Conservation (phyloP, 2,329 filamentous ascomycete genomes). For the Trichophyton equinum region DNA sequence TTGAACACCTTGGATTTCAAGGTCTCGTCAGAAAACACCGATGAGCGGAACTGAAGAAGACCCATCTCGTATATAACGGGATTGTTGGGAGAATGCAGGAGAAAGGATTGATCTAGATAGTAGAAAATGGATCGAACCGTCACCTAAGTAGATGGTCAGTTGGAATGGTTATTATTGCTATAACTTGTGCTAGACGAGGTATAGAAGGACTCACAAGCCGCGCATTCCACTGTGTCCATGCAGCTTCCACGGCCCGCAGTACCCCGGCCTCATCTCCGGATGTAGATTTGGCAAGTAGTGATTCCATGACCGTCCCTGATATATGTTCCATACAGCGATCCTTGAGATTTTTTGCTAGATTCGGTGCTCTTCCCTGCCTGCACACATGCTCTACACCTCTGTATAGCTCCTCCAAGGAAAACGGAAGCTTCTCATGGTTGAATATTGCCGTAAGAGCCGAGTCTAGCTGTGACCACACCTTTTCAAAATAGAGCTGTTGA, state of each 20-base stretch:
- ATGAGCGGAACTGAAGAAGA: conserved; percentile 58
- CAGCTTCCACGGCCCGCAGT: conserved; percentile 46
- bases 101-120: conserved; percentile 81
- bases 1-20: conserved; percentile 45
- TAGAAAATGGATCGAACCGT: conserved; percentile 81
- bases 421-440: conserved; percentile 45
- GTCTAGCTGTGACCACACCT: conserved; percentile 62
- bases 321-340: conserved; percentile 55
- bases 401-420: conserved; percentile 80
- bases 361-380: conserved; percentile 57
- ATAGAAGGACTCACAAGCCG: conserved; percentile 50
- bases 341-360: conserved; percentile 55
- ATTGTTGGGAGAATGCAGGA: conserved; percentile 58
- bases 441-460: conserved; percentile 64
- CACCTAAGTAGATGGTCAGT: conserved; percentile 37
- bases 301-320: conserved; percentile 41
- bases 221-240: conserved; percentile 67
- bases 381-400: conserved; percentile 86
- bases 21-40: conserved; percentile 42
- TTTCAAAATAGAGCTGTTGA: conserved; percentile 64
- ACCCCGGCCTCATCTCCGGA: conserved; percentile 50
- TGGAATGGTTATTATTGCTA: not conserved
- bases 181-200: not conserved
- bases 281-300: conserved; percentile 44
- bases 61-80: conserved; percentile 70